Evolutionary conservation across 1,284 basidiomycete species (phyloP).

Genomic region (Microbotryum saponariae): DNA sequence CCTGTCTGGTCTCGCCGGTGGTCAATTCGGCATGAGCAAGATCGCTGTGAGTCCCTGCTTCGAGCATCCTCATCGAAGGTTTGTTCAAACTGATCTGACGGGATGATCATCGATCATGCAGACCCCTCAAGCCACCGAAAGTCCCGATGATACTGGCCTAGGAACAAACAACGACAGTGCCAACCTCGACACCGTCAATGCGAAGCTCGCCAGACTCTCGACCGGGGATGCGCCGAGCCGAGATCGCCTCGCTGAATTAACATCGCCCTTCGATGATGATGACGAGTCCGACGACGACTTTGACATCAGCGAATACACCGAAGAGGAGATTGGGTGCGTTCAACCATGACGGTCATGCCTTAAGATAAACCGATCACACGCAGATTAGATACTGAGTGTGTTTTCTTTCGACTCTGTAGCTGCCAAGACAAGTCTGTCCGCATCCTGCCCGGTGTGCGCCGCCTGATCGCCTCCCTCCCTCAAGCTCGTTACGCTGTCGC

Average conservation of each 20-base stretch:
- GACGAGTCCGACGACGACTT: slow-evolving; percentile 54
- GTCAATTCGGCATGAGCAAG: slow-evolving; percentile 27
- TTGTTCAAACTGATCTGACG: background rate
- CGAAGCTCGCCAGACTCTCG: slow-evolving; percentile 35
- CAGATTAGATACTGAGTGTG: background rate
- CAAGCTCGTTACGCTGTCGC: slow-evolving; percentile 62
- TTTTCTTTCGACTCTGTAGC: background rate
- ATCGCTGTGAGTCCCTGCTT: slow-evolving; percentile 4
- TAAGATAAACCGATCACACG: no score
- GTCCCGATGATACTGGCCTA: background rate
- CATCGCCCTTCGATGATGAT: slow-evolving; percentile 48
- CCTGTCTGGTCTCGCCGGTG: slow-evolving; percentile 22
- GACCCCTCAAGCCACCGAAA: slow-evolving; percentile 3
- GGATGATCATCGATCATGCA: background rate
- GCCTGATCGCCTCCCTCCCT: slow-evolving; percentile 61
- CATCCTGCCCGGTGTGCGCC: slow-evolving; percentile 64
- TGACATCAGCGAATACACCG: slow-evolving; percentile 41
- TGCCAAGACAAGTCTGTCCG: slow-evolving; percentile 45
- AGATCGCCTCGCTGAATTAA: slow-evolving; percentile 16
- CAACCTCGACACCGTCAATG: slow-evolving; percentile 37
- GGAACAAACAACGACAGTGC: background rate
- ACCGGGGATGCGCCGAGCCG: slow-evolving; percentile 38
- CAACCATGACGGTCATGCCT: no score
- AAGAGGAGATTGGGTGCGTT: slow-evolving; percentile 32
- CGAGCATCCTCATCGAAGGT: no score